A percentile compares a stretch with the other conserved stretches of the same genome.
phyloP scores from a whole-genome alignment of 495 filamentous ascomycete genomes.

The Trichoderma reesei region DNA sequence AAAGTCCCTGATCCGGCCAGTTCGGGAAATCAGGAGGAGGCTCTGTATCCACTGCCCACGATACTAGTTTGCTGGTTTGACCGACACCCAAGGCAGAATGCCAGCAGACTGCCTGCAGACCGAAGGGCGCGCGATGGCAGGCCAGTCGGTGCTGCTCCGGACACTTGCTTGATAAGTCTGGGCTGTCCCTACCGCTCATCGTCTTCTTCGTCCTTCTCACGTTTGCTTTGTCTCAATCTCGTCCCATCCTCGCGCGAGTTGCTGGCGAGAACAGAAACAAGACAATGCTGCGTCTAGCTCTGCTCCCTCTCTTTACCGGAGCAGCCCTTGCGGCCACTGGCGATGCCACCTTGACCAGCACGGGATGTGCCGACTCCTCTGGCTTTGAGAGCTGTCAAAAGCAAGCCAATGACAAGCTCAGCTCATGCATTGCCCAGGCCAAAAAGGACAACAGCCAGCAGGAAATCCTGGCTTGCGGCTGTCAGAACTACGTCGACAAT shows the following conservation, averaged over 20 bases:
- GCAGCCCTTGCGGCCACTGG: background rate
- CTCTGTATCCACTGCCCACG: background rate
- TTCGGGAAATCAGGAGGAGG: background rate
- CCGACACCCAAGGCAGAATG: background rate
- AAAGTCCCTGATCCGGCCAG: background rate
- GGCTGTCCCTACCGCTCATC: too few species aligned
- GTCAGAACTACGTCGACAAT: constrained; percentile 4
- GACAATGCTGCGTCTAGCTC: background rate
- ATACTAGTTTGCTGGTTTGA: background rate
- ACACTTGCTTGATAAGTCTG: background rate
- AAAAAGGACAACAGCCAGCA: background rate
- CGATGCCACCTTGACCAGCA: background rate
- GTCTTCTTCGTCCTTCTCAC: background rate
- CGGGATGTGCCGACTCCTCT: background rate
- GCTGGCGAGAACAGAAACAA: background rate
- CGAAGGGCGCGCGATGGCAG: background rate
- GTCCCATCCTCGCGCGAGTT: background rate
- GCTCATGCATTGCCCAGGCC: background rate
- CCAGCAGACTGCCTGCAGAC: background rate
- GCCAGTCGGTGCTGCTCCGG: background rate
- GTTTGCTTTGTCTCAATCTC: background rate
- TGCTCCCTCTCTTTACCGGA: background rate
- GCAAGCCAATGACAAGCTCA: background rate
- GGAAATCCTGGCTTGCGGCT: background rate
- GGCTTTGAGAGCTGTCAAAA: background rate